These are phyloP conservation scores for Xanthoconium purpureum DNA, from an alignment of 768 basidiomycete species.

Conservation along the genomic window DNA sequence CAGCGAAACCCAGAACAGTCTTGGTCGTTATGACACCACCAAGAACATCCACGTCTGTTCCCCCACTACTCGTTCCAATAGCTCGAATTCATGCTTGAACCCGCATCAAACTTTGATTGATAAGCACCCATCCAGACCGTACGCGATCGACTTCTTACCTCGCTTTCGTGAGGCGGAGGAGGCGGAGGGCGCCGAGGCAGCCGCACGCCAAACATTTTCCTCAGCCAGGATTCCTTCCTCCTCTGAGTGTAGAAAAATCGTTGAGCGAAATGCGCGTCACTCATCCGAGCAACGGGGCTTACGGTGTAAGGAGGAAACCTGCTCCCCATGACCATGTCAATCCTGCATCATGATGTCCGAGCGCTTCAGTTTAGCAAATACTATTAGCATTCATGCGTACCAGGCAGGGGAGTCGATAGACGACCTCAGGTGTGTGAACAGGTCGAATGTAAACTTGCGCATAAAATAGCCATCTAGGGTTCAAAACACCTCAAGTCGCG, in stretches of 20 bases:
- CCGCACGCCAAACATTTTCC: constrained; percentile 7
- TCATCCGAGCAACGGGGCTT: background rate
- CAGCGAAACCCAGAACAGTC: no score
- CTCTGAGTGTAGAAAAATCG: background rate
- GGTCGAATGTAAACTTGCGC: constrained; percentile 72
- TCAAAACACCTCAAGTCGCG: background rate
- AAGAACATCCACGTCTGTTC: no score
- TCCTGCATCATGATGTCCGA: constrained; percentile 9
- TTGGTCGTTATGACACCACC: no score
- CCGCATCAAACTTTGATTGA: constrained; percentile 14
- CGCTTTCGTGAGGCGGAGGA: constrained; percentile 3
- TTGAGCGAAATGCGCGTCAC: background rate
- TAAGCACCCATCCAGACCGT: constrained; percentile 1
- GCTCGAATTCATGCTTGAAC: no score
- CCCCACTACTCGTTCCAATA: no score
- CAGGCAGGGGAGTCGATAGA: constrained; percentile 44
- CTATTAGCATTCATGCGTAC: constrained; percentile 5
- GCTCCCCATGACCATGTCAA: constrained; percentile 22
- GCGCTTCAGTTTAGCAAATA: background rate
- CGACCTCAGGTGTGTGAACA: constrained; percentile 72
- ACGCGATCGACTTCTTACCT: constrained; percentile 2
- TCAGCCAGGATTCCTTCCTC: constrained; percentile 27
- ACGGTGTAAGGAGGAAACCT: constrained; percentile 32
- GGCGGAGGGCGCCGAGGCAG: constrained; percentile 19
- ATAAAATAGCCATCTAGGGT: constrained; percentile 61